These are phyloP conservation scores for Blumeriella jaapii DNA, from an alignment of 2,329 filamentous ascomycete genomes.

Conservation along the genomic window DNA sequence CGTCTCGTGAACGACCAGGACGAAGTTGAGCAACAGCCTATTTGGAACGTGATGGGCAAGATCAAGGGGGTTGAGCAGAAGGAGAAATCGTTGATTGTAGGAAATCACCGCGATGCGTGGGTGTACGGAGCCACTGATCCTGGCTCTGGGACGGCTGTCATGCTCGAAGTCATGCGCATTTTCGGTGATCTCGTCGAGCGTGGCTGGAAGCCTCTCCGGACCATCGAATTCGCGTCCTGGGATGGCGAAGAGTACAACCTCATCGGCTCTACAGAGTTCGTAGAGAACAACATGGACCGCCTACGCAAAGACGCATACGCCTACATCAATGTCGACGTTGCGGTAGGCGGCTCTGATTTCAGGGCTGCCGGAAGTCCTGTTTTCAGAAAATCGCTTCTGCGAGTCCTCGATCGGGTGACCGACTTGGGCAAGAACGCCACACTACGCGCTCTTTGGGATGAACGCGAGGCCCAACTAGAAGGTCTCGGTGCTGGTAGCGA, in stretches of 20 bases:
- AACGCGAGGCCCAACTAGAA: slow-evolving; percentile 46
- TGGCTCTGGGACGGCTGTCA: slow-evolving; percentile 77
- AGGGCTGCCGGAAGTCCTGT: slow-evolving; percentile 71
- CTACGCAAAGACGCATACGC: slow-evolving; percentile 67
- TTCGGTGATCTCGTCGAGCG: slow-evolving; percentile 66
- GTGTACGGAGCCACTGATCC: slow-evolving; percentile 79
- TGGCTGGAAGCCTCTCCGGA: slow-evolving; percentile 87
- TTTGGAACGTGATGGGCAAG: slow-evolving; percentile 84
- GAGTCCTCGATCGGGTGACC: slow-evolving; percentile 60
- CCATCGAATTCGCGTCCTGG: slow-evolving; percentile 95
- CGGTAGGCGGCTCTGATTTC: slow-evolving; percentile 65
- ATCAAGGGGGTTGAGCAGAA: slow-evolving; percentile 76
- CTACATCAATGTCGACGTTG: slow-evolving; percentile 85
- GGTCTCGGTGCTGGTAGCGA: slow-evolving; percentile 67
- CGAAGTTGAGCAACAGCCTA: slow-evolving; percentile 67
- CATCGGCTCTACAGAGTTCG: slow-evolving; percentile 88
- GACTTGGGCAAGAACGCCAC: slow-evolving; percentile 65
- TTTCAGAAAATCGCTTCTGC: slow-evolving; percentile 59
- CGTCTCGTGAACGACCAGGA: slow-evolving; percentile 80
- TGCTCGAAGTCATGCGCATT: slow-evolving; percentile 79
- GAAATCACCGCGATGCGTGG: slow-evolving; percentile 90
- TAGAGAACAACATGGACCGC: slow-evolving; percentile 68
- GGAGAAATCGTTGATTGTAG: slow-evolving; percentile 76
- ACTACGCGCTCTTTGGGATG: slow-evolving; percentile 67
- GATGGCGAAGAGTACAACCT: slow-evolving; percentile 89